Evolutionary conservation across 768 basidiomycete genomes (phyloP).

Genomic region (Phylloporus sp.): DNA sequence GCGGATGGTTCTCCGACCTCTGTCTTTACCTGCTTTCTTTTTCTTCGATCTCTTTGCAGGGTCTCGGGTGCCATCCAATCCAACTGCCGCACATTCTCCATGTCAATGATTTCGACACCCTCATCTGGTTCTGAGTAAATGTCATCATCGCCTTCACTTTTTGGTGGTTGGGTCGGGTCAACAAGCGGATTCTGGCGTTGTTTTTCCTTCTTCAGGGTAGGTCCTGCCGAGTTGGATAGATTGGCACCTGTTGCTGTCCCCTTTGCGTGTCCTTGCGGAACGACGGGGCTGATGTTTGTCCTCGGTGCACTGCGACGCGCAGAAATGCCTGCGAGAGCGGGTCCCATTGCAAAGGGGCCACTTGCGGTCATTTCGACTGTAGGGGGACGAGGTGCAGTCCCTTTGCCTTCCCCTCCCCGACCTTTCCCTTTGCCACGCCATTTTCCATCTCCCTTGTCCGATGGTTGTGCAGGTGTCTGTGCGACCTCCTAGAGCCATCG

Average conservation of each 20-base stretch:
- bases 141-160: slow-evolving; percentile 52
- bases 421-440: slow-evolving; percentile 49
- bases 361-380: slow-evolving; percentile 76
- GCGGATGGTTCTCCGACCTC: slow-evolving; percentile 45
- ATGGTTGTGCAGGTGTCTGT: slow-evolving; percentile 31
- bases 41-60: slow-evolving; percentile 47
- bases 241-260: slow-evolving; percentile 42
- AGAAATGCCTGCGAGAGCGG: slow-evolving; percentile 59
- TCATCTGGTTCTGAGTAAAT: slow-evolving; percentile 85
- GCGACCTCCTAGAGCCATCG: slow-evolving; percentile 44
- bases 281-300: slow-evolving; percentile 52
- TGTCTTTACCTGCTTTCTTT: slow-evolving; percentile 34
- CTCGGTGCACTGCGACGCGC: slow-evolving; percentile 48
- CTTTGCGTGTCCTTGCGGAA: slow-evolving; percentile 38
- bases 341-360: slow-evolving; percentile 86
- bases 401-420: slow-evolving; percentile 52
- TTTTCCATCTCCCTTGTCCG: slow-evolving; percentile 41
- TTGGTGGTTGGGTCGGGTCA: slow-evolving; percentile 28
- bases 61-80: slow-evolving; percentile 90
- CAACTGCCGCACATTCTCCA: slow-evolving; percentile 71
- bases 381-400: slow-evolving; percentile 41
- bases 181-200: slow-evolving; percentile 24
- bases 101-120: slow-evolving; percentile 82
- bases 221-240: slow-evolving; percentile 47
- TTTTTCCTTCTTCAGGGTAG: slow-evolving; percentile 47